Evolutionary conservation across 306 rosid species (phyloP).

Genomic region (Rosa persica): DNA sequence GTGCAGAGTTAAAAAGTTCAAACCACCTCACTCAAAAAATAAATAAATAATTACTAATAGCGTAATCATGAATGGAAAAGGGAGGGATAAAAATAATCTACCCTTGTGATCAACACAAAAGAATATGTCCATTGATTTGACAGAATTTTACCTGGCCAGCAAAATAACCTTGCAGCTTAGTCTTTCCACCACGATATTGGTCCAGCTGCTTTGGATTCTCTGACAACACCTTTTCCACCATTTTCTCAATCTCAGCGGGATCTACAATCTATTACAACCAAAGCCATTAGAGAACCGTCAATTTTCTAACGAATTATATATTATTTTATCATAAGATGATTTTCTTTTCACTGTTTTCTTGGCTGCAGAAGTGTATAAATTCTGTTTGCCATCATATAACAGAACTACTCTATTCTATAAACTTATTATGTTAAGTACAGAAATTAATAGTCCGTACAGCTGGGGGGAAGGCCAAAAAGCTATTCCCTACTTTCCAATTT

Average conservation of each 20-base stretch:
- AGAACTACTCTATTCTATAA: neutral
- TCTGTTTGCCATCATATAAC: neutral
- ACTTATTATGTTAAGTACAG: neutral
- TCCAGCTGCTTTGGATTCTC: slow-evolving; percentile 93
- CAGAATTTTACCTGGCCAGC: slow-evolving; percentile 76
- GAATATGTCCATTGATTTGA: neutral
- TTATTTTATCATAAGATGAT: neutral
- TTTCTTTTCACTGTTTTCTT: neutral
- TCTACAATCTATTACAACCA: slow-evolving; percentile 66
- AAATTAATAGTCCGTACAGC: neutral
- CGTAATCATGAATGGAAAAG: neutral
- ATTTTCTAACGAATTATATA: neutral
- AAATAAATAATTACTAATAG: neutral
- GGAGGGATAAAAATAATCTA: neutral
- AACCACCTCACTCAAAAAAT: neutral
- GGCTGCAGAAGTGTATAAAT: neutral
- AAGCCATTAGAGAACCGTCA: slow-evolving; percentile 13
- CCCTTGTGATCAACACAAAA: neutral
- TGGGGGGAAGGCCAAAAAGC: neutral
- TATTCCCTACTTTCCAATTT: neutral
- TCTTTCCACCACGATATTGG: slow-evolving; percentile 82
- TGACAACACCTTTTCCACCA: slow-evolving; percentile 70
- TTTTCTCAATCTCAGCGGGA: slow-evolving; percentile 76
- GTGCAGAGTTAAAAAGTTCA: slow-evolving; percentile 20
- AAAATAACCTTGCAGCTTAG: slow-evolving; percentile 82